These are phyloP conservation scores for Neurospora hispaniola DNA, from an alignment of 495 filamentous ascomycete genomes.

Conservation along the genomic window DNA sequence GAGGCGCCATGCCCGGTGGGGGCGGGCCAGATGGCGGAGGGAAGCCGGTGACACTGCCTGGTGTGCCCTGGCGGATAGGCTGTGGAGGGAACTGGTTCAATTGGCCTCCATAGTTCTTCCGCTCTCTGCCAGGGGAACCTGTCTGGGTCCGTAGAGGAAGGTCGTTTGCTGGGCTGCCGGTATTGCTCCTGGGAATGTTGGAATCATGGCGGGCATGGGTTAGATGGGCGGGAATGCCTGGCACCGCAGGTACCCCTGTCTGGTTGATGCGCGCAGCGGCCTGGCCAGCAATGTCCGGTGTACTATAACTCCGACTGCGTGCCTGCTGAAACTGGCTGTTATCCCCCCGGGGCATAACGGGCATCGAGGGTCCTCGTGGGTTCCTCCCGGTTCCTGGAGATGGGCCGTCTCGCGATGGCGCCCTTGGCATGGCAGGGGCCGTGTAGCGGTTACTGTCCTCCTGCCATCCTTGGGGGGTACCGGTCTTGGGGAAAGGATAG, in stretches of 20 bases:
- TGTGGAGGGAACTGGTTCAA: constrained; percentile 39
- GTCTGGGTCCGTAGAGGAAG: constrained; percentile 41
- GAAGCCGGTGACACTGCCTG: constrained; percentile 18
- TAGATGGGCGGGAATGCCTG: constrained; percentile 46
- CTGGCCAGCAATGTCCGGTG: constrained; percentile 48
- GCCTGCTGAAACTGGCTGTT: constrained; percentile 45
- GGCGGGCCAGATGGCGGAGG: constrained; percentile 24
- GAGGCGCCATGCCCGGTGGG: constrained; percentile 21
- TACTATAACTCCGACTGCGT: constrained; percentile 51
- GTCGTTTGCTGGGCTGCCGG: constrained; percentile 42
- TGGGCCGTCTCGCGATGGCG: constrained; percentile 62
- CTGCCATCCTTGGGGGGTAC: constrained; percentile 48
- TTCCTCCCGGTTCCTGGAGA: constrained; percentile 43
- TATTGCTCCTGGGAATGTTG: constrained; percentile 42
- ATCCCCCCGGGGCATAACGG: constrained; percentile 53
- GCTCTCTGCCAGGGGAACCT: constrained; percentile 40
- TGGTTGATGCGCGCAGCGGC: constrained; percentile 23
- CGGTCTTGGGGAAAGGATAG: constrained; percentile 71
- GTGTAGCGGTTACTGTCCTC: constrained; percentile 75
- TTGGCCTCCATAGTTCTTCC: constrained; percentile 28
- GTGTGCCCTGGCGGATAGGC: constrained; percentile 36
- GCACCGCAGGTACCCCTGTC: constrained; percentile 39
- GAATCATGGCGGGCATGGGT: constrained; percentile 39
- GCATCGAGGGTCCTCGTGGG: constrained; percentile 70
- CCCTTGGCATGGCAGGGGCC: constrained; percentile 73